These are phyloP conservation scores for Ophiostoma himal-ulmi DNA, from an alignment of 2,329 filamentous ascomycete genomes.

Conservation along the genomic window DNA sequence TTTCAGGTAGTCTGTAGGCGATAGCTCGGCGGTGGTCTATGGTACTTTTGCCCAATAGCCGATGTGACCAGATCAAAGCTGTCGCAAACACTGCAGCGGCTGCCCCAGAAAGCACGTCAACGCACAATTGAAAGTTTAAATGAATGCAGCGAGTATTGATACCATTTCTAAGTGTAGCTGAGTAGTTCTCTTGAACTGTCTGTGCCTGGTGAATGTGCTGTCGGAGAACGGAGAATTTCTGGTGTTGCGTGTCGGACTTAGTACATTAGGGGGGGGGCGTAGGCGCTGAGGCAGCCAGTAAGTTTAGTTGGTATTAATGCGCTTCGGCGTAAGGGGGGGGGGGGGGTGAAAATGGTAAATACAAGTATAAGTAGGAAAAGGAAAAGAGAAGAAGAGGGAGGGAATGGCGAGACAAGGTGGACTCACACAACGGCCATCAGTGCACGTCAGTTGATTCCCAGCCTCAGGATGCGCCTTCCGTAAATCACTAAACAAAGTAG, in stretches of 20 bases:
- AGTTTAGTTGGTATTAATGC: not conserved
- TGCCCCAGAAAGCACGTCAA: not conserved
- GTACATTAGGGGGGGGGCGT: constrained; percentile 5
- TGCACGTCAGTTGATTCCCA: not conserved
- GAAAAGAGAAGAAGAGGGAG: not conserved
- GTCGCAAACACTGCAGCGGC: not conserved
- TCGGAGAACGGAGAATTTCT: constrained; percentile 7
- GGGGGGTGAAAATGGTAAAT: not conserved
- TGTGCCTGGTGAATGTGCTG: not conserved
- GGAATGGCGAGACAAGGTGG: not conserved
- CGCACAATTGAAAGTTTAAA: not conserved
- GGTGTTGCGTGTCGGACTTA: constrained; percentile 16
- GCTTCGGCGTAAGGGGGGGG: not conserved
- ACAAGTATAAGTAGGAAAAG: not conserved
- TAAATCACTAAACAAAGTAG: not conserved
- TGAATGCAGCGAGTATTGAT: not conserved
- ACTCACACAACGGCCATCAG: not conserved
- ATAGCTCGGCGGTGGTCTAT: not conserved
- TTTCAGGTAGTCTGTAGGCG: not conserved
- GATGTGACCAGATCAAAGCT: not conserved
- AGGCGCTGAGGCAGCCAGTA: constrained; percentile 10
- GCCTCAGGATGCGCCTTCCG: constrained; percentile 6
- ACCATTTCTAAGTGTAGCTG: not conserved
- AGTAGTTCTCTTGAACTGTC: not conserved
- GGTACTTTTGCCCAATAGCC: constrained; percentile 1